Evolutionary conservation across 768 basidiomycete species (phyloP), one percentile per base, ranked within the genome.

Genomic region (Mycena sanguinolenta): DNA sequence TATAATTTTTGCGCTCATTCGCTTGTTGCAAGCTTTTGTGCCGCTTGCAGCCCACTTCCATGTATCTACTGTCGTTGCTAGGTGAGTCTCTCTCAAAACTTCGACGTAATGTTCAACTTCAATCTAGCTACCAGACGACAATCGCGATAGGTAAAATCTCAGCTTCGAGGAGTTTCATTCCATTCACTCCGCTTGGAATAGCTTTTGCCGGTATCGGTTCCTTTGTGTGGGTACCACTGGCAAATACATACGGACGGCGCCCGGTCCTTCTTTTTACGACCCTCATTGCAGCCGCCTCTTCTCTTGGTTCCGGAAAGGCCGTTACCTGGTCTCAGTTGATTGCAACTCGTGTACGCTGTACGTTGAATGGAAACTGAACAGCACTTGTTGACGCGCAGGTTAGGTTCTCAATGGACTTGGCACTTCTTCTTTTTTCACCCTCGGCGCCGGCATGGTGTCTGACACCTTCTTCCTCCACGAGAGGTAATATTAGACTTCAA

Each of bases 401-500:
- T 55, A 69, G 68, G 68, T 69, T 36, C 50, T 69, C n/a, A 69
- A 69, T 13, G 68, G 68, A 8, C 68, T 69, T 13, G 62, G 62
- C 0, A 69, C 68, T 19, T 63, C 62, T 16, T 69, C 68, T 7
- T 69, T 69, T n/a, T 69, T 69, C 36, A 69, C 68, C 28, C 44
- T 69, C 49, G 68, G 68, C 27, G 68, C 68, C 17, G 68, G 61
- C 9, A 63, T 69, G 68, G 68, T 63, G 12, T 69, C 68, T 28
- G 68, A 69, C 73, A 81, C 17, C 70, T 84, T 44, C 69, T 81
- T 54, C 80, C 80, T 57, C 70, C 82, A 66, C 78, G 23, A 77
- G 82, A 67, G 83, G 84, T 67, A 83, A 83, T 3, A 77, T 81
- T 28, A 79, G 77, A 23, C 78, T 82, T 28, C 42, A 38, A 30